These are phyloP conservation scores for Teratosphaeria destructans DNA, from an alignment of 2,329 filamentous ascomycete genomes.

Conservation along the genomic window DNA sequence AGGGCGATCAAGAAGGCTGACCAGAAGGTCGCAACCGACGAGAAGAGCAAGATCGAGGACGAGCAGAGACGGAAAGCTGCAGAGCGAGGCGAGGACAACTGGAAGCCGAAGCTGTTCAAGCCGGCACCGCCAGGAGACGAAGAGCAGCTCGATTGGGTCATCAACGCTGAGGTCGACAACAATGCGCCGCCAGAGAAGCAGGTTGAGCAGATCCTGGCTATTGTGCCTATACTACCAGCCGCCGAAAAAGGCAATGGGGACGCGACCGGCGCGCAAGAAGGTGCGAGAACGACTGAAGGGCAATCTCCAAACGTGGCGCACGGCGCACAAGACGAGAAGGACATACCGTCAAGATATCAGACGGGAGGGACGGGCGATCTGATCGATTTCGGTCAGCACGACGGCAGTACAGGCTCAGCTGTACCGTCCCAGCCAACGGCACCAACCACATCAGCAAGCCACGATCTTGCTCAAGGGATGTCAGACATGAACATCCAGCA, in stretches of 20 bases:
- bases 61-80: constrained; percentile 82
- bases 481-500: constrained; percentile 7
- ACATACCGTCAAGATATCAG: background rate
- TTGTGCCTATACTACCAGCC: constrained; percentile 74
- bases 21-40: constrained; percentile 80
- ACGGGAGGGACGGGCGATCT: constrained; percentile 31
- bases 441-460: constrained; percentile 3
- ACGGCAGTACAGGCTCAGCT: constrained; percentile 11
- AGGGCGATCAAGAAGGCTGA: constrained; percentile 74
- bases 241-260: constrained; percentile 35
- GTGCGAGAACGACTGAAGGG: constrained; percentile 1
- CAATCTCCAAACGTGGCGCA: constrained; percentile 1
- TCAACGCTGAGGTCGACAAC: constrained; percentile 68
- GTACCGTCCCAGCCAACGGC: constrained; percentile 4
- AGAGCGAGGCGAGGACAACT: constrained; percentile 68
- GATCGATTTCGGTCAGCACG: constrained; percentile 48
- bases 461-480: constrained; percentile 1
- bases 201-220: constrained; percentile 71
- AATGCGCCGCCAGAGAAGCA: constrained; percentile 54
- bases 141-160: constrained; percentile 89
- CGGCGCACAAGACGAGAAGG: constrained; percentile 3
- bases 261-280: background rate
- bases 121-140: constrained; percentile 52
- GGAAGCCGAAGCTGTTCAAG: constrained; percentile 80
- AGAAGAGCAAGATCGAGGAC: constrained; percentile 95